A percentile compares a stretch with the other conserved stretches of the same genome.
Evolutionary conservation across 2,329 filamentous ascomycete species (phyloP).

Genomic region (Talaromyces albobiverticillius): DNA sequence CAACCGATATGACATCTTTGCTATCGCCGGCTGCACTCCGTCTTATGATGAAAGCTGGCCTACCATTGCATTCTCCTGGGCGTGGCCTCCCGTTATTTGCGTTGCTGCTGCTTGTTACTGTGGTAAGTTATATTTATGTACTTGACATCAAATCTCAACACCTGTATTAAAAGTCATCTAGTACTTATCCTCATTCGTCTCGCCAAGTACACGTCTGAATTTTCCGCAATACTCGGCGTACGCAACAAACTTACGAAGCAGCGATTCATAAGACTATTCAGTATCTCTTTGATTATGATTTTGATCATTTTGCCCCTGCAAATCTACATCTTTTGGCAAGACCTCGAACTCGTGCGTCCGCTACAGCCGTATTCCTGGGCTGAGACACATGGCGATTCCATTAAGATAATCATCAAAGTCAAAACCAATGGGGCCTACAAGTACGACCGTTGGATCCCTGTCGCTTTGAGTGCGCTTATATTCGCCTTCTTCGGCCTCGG

Average conservation of each 20-base stretch:
- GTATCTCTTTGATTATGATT: constrained; percentile 54
- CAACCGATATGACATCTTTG: constrained; percentile 56
- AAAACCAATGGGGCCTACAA: constrained; percentile 44
- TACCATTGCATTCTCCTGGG: constrained; percentile 51
- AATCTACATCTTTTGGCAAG: constrained; percentile 49
- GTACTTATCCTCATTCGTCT: constrained; percentile 61
- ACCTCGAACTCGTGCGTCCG: constrained; percentile 33
- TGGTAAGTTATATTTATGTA: constrained; percentile 40
- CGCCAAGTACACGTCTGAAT: constrained; percentile 57
- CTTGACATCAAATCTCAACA: background rate
- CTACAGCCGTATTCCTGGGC: constrained; percentile 53
- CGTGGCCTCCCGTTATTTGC: constrained; percentile 57
- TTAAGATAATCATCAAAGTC: constrained; percentile 49
- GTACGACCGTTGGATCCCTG: constrained; percentile 58
- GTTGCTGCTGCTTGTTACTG: constrained; percentile 56
- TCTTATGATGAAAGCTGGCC: constrained; percentile 57
- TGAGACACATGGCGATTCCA: constrained; percentile 49
- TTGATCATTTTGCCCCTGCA: constrained; percentile 54
- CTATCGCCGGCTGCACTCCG: constrained; percentile 59
- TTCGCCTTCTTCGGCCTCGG: constrained; percentile 67
- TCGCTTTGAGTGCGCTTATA: constrained; percentile 52
- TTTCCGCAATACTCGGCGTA: constrained; percentile 54
- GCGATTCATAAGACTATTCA: constrained; percentile 57
- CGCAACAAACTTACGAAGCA: constrained; percentile 54
- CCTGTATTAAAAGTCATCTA: constrained; percentile 26